Evolutionary conservation across 139 green algal species (phyloP).

Genomic region (Chlamydomonas sphaeroides): DNA sequence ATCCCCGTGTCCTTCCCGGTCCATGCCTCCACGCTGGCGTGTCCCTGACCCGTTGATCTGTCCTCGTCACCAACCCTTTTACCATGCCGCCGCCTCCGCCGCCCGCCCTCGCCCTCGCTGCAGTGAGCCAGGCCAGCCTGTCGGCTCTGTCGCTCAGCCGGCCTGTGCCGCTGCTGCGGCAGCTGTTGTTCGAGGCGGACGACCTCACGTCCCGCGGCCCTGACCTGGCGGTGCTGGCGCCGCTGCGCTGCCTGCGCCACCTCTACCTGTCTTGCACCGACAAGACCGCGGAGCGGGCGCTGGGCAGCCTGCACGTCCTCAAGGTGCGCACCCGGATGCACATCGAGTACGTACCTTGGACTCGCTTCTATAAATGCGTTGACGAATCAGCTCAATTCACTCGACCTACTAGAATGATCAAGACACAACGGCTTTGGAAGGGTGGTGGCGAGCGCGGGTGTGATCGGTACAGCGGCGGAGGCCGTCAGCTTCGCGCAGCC

Average conservation of each 20-base stretch:
- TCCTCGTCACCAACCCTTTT: not conserved
- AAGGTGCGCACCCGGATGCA: not conserved
- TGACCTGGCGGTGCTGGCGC: not conserved
- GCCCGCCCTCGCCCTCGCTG: not conserved
- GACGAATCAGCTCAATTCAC: no score
- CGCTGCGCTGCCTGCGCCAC: conserved; percentile 17
- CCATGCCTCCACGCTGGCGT: no score
- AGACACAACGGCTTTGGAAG: no score
- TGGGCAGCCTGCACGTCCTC: conserved; percentile 20
- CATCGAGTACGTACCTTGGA: no score
- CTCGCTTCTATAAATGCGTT: no score
- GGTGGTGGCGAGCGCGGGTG: no score
- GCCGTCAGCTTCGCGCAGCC: no score
- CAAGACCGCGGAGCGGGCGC: conserved; percentile 35
- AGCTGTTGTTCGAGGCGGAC: conserved; percentile 6
- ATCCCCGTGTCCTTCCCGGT: no score
- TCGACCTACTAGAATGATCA: no score
- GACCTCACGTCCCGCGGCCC: conserved; percentile 28
- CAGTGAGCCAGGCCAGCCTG: conserved; percentile 27
- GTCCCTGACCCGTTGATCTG: no score
- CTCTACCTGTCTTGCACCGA: conserved; percentile 29
- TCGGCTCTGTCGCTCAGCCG: not conserved
- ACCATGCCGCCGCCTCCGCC: not conserved
- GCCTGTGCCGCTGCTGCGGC: not conserved
- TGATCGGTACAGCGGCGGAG: no score